Percentiles rank a stretch among this genome's conserved stretches.
These are phyloP conservation scores for Neofusicoccum sp. DNA, from an alignment of 2,329 filamentous ascomycete genomes.

Conservation along the genomic window DNA sequence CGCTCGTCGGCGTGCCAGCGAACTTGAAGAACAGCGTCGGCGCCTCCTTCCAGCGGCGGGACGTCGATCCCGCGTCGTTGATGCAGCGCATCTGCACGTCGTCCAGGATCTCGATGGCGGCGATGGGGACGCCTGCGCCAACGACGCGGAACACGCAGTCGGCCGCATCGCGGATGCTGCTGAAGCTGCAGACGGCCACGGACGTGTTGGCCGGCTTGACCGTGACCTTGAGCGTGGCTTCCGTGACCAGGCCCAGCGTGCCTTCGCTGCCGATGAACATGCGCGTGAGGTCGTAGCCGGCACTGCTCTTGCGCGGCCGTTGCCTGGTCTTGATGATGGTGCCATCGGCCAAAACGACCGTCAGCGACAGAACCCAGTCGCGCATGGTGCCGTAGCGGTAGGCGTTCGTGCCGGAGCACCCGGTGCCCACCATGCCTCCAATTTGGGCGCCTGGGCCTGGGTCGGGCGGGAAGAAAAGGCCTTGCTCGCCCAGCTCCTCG, in stretches of 20 bases:
- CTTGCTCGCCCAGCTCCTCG: conserved; percentile 69
- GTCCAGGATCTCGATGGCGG: conserved; percentile 90
- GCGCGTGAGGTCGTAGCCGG: conserved; percentile 88
- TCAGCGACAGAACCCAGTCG: conserved; percentile 87
- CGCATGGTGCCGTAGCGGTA: conserved; percentile 95
- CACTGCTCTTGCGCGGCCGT: conserved; percentile 84
- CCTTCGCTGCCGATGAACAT: conserved; percentile 91
- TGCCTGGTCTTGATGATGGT: conserved; percentile 89
- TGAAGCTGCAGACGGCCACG: conserved; percentile 74
- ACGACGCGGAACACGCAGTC: conserved; percentile 82
- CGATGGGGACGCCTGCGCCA: conserved; percentile 77
- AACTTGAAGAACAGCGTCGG: conserved; percentile 80
- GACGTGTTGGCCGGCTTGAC: conserved; percentile 77
- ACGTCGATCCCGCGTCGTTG: conserved; percentile 66
- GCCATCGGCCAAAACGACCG: conserved; percentile 86
- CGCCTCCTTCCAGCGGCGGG: conserved; percentile 67
- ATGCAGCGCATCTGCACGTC: conserved; percentile 84
- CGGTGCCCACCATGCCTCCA: conserved; percentile 82
- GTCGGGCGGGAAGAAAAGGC: conserved; percentile 89
- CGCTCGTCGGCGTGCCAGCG: conserved; percentile 64
- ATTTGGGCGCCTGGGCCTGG: conserved; percentile 92
- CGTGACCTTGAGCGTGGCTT: conserved; percentile 85
- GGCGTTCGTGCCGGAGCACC: conserved; percentile 80
- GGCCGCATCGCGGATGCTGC: conserved; percentile 69
- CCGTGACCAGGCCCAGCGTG: conserved; percentile 86